Evolutionary conservation across 2,329 filamentous ascomycete species (phyloP), one percentile per base, ranked within the genome.

Genomic region (Hymenoscyphus infarciens): DNA sequence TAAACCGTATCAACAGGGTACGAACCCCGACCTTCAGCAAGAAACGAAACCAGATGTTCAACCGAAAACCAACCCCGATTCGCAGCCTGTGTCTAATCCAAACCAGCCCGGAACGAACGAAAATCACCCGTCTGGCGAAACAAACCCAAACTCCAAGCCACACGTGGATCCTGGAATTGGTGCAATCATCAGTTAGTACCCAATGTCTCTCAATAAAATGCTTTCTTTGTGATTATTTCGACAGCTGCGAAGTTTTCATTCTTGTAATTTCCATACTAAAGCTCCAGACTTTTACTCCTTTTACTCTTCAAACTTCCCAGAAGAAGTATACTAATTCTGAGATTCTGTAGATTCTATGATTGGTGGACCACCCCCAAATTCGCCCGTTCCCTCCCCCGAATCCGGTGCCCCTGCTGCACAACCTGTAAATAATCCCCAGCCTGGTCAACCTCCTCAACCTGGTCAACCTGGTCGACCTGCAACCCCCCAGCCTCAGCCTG

Each of bases 311-410:
- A 38, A 15, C 4, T 5, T 5, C 25, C 25, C 4, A 16, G 13
- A 15, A 38, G 7, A 31, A 31, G 5, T 31, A 15, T 38, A 38
- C 35, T 38, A 11, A 38, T 13, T 15, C 13, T 13, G 35, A 38
- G 35, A 38, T 15, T 38, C 13, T 38, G 35, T 16, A 38, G 35
- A 53, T 8, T 59, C 57, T 35, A 59, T 59, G 19, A 19, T 59
- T n/a, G 57, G 39, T 11, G 57, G 57, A 5, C 4, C 13, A 6
- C 19, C 31, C 16, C 31, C 55, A 11, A 22, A 11, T 38, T 16
- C 33, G 19, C 31, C 55, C n/a, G 55, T 13, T 11, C 33, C 55
- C 7, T 25, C 29, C 10, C 31, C 55, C 1, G 31, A 10, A 15
- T 33, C 45, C 8, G 29, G 8, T 2, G 25, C 57, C 25, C 5